Conservation (phyloP, 179 eudicot genomes). For the Carnegiea gigantea region DNA sequence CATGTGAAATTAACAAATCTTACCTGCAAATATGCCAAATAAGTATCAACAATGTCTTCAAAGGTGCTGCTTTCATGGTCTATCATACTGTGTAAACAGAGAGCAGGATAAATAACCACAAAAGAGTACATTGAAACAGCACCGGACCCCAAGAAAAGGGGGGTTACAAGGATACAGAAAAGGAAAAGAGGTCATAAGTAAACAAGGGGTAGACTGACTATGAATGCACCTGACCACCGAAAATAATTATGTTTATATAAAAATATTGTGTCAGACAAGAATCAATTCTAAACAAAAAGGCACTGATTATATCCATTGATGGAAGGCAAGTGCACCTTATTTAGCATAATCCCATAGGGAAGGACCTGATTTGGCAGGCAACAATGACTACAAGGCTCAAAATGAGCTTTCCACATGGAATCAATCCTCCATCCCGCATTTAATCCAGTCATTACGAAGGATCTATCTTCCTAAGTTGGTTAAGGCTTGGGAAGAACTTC, state of each 20-base stretch:
- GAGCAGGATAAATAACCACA: not conserved
- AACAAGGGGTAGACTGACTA: slow-evolving; percentile 1
- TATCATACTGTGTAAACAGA: slow-evolving; percentile 50
- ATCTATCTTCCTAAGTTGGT: not conserved
- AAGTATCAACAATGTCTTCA: slow-evolving; percentile 91
- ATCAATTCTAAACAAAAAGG: not conserved
- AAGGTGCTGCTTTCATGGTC: slow-evolving; percentile 55
- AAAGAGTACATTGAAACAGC: not conserved
- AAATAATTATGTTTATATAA: too few relatives aligned
- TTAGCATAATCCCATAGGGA: not conserved
- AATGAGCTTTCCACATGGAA: not conserved
- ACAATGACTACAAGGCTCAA: not conserved
- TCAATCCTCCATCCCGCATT: slow-evolving; percentile 5
- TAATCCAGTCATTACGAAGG: not conserved
- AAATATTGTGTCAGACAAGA: not conserved
- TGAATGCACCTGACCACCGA: not conserved
- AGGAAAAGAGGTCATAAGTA: not conserved
- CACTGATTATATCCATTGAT: not conserved
- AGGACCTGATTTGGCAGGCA: not conserved
- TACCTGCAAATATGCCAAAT: slow-evolving; percentile 91
- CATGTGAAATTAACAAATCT: not conserved
- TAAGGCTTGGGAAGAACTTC: not conserved
- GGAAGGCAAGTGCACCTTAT: not conserved
- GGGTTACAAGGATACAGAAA: not conserved
- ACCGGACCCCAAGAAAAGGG: not conserved